Base-by-base conservation (phyloP, 192 early-diverging fungal genomes). In the Haplosporangium gracile region DNA sequence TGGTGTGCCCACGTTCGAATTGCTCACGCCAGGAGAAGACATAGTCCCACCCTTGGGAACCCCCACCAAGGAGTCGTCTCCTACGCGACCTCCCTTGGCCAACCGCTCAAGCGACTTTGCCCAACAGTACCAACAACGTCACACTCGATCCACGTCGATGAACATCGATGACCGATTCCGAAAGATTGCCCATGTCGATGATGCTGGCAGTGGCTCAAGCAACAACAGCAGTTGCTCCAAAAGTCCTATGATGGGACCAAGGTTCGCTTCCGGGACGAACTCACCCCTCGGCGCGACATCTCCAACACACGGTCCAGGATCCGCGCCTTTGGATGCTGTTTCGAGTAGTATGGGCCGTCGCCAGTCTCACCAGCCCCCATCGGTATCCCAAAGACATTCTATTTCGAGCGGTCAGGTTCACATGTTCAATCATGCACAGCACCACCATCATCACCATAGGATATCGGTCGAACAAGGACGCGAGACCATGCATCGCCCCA, bases 121-220 rank as follows among this genome's bases (percentile, higher is more conserved):
- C 6, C 82, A 79, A 15, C 83, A 85, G 13, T 72, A 73, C 15
- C 83, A 85, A 55, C 84, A 86, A 20, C 78, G 84, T 9, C 84
- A 86, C 74, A 22, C 76, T 2, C 76, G 84, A 8, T 80, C 84
- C 3, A 65, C 70, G 13, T 86, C 84, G 1, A 76, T 86, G 84
- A 86, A 86, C 49, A 78, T 86, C 70, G 84, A 86, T 69, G 84
- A 86, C 45, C 84, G 84, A 15, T 60, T 74, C 43, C 84, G 79
- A 4, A 51, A 71, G 26, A 36, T 81, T 24, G 75, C 42, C 8
- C 40, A 53, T n/a, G 71, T 26, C 3, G 79, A 77, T 8, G 84
- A 81, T 36, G 68, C 18, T 8, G 70, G 29, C 16, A 49, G 76
- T 38, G 71, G 75, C 0, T 77, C 79, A 10, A 81, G 79, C 49